Conservation (phyloP, 2,329 filamentous ascomycete genomes). For the Xylariales sp. region DNA sequence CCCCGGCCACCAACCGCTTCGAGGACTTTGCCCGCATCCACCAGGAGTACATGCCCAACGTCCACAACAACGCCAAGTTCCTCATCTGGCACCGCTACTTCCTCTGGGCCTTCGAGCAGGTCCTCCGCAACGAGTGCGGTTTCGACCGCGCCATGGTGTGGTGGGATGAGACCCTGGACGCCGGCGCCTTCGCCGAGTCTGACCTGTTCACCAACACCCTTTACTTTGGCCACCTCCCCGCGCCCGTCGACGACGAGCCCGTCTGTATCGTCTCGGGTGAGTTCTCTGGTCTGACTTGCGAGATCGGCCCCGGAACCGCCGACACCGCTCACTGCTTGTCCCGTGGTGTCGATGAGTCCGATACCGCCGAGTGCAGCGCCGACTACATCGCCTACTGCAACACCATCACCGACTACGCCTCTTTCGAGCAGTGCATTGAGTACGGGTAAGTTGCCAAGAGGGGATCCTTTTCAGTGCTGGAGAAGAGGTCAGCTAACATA, state of each 20-base stretch:
- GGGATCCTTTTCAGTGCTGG: no score
- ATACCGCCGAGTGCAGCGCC: constrained; percentile 18
- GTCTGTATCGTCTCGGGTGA: constrained; percentile 21
- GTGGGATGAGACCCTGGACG: constrained; percentile 30
- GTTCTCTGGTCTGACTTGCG: constrained; percentile 16
- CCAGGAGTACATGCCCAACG: constrained; percentile 24
- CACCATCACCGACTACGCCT: constrained; percentile 6
- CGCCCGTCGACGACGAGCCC: constrained; percentile 17
- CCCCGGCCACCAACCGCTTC: constrained; percentile 22
- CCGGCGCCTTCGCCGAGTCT: constrained; percentile 21
- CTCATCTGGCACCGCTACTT: constrained; percentile 25
- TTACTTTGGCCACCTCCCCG: constrained; percentile 24
- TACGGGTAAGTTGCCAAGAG: constrained; percentile 7
- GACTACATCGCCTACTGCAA: constrained; percentile 10
- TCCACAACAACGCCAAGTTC: constrained; percentile 27
- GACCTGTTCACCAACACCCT: constrained; percentile 20
- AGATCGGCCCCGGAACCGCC: constrained; percentile 14
- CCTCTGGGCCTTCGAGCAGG: constrained; percentile 11
- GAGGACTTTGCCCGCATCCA: constrained; percentile 27
- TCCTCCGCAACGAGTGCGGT: constrained; percentile 25
- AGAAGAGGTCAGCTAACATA: background rate
- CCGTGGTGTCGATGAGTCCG: constrained; percentile 22
- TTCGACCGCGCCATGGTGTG: constrained; percentile 25
- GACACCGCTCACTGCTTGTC: constrained; percentile 26
- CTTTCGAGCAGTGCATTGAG: constrained; percentile 10